Percentiles rank a stretch among this genome's conserved stretches.
Conservation (phyloP, 345 rosid species). For the Rhodamnia rubescens region DNA sequence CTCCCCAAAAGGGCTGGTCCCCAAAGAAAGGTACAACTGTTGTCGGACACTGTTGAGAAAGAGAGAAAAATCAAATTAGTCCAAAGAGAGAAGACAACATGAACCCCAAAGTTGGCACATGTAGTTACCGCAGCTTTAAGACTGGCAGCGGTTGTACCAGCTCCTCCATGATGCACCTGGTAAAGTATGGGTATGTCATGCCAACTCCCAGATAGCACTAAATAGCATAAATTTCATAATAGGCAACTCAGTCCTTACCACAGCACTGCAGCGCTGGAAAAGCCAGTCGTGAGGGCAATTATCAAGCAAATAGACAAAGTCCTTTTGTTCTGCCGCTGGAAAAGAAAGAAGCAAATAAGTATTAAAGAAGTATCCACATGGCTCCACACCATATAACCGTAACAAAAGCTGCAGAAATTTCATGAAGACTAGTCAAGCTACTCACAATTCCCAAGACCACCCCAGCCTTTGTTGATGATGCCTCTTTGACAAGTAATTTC, state of each 20-base stretch:
- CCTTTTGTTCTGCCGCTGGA: slow-evolving; percentile 40
- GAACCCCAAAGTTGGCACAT: background rate
- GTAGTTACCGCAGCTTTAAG: slow-evolving; percentile 46
- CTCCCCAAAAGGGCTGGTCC: slow-evolving; percentile 62
- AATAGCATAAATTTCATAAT: background rate
- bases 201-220: background rate
- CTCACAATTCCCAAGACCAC: slow-evolving; percentile 62
- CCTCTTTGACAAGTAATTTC: slow-evolving; percentile 51
- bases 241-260: slow-evolving; percentile 23
- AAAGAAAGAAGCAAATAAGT: background rate
- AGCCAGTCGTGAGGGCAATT: slow-evolving; percentile 78
- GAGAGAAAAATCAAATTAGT: background rate
- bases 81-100: background rate
- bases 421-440: background rate
- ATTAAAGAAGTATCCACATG: background rate
- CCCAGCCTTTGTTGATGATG: slow-evolving; percentile 68
- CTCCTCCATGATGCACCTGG: slow-evolving; percentile 53
- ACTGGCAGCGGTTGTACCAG: slow-evolving; percentile 59
- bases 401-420: background rate
- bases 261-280: slow-evolving; percentile 45
- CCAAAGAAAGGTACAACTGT: slow-evolving; percentile 52
- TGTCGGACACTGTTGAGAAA: slow-evolving; percentile 36
- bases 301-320: slow-evolving; percentile 39
- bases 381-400: background rate
- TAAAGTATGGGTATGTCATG: background rate